Evolutionary conservation across 176 grass and related monocot genomes (phyloP).

Genomic region (Pontederia paniculata): DNA sequence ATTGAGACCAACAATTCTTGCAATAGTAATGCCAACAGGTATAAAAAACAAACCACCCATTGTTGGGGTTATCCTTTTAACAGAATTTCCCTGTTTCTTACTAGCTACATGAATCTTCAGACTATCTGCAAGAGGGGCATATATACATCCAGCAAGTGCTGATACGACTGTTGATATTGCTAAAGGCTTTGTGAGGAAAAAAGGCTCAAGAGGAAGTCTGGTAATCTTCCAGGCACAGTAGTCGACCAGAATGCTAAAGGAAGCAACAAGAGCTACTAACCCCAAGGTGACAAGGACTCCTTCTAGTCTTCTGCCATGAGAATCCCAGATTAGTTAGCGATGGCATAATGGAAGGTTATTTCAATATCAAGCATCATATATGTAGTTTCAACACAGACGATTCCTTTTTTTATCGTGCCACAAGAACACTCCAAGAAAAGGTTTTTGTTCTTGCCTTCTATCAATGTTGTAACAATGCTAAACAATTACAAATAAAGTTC

Average conservation of each 20-base stretch:
- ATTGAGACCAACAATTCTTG: constrained; percentile 39
- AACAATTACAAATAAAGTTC: too few species aligned
- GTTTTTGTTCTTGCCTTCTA: too few species aligned
- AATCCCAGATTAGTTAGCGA: too few species aligned
- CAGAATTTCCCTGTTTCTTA: constrained; percentile 47
- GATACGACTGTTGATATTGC: constrained; percentile 67
- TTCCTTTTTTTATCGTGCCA: too few species aligned
- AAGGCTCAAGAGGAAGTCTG: constrained; percentile 75
- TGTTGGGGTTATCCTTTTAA: constrained; percentile 51
- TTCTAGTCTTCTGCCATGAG: too few species aligned
- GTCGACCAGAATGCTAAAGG: constrained; percentile 22
- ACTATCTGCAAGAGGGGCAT: constrained; percentile 58
- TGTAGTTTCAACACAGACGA: too few species aligned
- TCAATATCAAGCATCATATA: too few species aligned
- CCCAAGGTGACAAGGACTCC: too few species aligned
- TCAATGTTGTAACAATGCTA: too few species aligned
- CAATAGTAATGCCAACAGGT: constrained; percentile 67
- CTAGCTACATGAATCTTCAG: constrained; percentile 66
- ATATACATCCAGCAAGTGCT: constrained; percentile 62
- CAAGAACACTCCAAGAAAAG: too few species aligned
- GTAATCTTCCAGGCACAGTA: constrained; percentile 93
- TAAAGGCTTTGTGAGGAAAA: constrained; percentile 83
- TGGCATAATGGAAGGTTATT: too few species aligned
- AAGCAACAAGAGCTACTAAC: too few species aligned
- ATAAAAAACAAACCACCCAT: constrained; percentile 92